phyloP scores from a whole-genome alignment of 1,284 basidiomycete genomes.

The Puccinia coronata region DNA sequence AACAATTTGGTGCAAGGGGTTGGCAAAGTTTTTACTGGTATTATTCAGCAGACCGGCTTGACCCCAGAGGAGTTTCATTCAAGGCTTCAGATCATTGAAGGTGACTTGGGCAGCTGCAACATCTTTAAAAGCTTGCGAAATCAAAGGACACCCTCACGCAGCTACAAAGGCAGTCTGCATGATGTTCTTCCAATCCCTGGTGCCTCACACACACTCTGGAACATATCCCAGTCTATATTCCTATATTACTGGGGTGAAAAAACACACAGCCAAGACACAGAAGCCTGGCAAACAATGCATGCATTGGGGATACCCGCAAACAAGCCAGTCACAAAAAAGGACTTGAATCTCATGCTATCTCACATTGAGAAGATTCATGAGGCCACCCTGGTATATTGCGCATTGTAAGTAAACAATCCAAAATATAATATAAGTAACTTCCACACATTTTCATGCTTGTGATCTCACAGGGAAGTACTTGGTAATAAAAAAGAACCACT shows the following conservation, averaged over 20 bases:
- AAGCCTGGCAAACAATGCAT: neutral
- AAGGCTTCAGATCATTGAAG: neutral
- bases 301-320: neutral
- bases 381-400: neutral
- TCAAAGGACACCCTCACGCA: neutral
- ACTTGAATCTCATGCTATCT: neutral
- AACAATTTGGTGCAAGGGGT: neutral
- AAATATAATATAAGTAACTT: neutral
- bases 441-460: neutral
- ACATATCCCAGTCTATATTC: constrained; percentile 11
- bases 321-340: constrained; percentile 12
- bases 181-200: neutral
- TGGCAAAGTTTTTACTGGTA: neutral
- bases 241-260: neutral
- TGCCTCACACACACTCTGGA: constrained; percentile 9
- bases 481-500: no score
- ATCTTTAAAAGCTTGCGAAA: neutral
- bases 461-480: no score
- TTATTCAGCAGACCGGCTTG: neutral
- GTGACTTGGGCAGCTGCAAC: neutral
- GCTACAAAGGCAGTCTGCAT: neutral
- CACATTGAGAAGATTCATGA: constrained; percentile 3
- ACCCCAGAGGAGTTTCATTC: neutral
- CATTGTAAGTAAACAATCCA: neutral
- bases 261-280: neutral